phyloP scores from a whole-genome alignment of 164 flowering plant genomes.

The Tetrastigma voinierianum region DNA sequence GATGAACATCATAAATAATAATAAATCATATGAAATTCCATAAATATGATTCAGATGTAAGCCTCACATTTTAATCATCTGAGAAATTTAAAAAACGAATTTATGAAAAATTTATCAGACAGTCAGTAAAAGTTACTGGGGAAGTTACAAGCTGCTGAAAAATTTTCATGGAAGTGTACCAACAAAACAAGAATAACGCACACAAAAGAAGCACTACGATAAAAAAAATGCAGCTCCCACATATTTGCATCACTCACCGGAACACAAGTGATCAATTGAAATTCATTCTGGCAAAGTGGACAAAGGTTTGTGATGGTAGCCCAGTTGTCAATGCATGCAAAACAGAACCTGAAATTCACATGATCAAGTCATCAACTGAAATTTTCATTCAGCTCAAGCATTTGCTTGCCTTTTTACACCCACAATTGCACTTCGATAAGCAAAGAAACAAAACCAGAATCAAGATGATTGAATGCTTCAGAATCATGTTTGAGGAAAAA shows the following conservation, averaged over 20 bases:
- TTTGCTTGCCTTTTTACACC: neutral
- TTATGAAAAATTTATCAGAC: neutral
- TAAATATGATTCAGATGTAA: constrained; percentile 6
- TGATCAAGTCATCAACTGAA: constrained; percentile 4
- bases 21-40: constrained; percentile 15
- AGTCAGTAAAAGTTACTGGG: neutral
- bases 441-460: neutral
- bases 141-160: neutral
- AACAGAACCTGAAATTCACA: constrained; percentile 82
- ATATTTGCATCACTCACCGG: constrained; percentile 64
- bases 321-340: constrained; percentile 98
- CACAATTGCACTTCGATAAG: neutral
- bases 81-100: neutral
- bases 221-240: neutral
- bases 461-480: neutral
- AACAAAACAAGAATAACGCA: neutral
- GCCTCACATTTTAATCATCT: neutral
- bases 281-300: constrained; percentile 95
- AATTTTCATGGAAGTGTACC: too few species aligned
- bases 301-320: constrained; percentile 92
- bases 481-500: neutral
- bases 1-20: constrained; percentile 82
- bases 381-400: neutral
- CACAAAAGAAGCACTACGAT: neutral
- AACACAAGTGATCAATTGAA: constrained; percentile 89